Conservation (phyloP, 805 yeast genomes). For the Ogataea degrootiae region DNA sequence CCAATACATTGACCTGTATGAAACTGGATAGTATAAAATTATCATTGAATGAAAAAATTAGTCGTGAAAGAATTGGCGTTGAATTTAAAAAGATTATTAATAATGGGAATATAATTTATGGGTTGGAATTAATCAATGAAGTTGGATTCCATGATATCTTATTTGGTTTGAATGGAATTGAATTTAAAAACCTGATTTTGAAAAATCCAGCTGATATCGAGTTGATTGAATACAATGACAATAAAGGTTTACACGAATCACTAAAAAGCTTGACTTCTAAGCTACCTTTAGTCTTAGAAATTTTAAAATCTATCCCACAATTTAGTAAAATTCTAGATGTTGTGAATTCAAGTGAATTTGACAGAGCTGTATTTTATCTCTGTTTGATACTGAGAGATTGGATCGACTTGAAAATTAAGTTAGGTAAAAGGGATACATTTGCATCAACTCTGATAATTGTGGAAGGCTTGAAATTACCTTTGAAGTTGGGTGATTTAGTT, state of each 20-base stretch:
- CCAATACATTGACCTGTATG: slow-evolving; percentile 62
- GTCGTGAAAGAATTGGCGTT: slow-evolving; percentile 84
- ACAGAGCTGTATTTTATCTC: slow-evolving; percentile 38
- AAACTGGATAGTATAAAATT: slow-evolving; percentile 46
- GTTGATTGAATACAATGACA: slow-evolving; percentile 5
- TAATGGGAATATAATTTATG: slow-evolving; percentile 59
- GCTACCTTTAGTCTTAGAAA: slow-evolving; percentile 16
- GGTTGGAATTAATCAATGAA: slow-evolving; percentile 52
- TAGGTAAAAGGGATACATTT: slow-evolving; percentile 23
- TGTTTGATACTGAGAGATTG: slow-evolving; percentile 48
- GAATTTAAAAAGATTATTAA: slow-evolving; percentile 75
- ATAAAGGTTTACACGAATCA: slow-evolving; percentile 12
- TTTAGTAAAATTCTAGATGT: slow-evolving; percentile 14
- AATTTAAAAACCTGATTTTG: slow-evolving; percentile 5
- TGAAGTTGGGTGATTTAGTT: slow-evolving; percentile 48
- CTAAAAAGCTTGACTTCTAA: slow-evolving; percentile 17
- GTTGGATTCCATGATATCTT: slow-evolving; percentile 51
- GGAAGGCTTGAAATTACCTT: slow-evolving; percentile 68
- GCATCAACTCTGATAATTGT: slow-evolving; percentile 51
- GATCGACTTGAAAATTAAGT: slow-evolving; percentile 30
- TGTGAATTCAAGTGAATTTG: slow-evolving; percentile 16
- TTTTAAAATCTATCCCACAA: slow-evolving; percentile 6
- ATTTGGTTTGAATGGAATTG: slow-evolving; percentile 41
- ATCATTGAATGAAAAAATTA: slow-evolving; percentile 67
- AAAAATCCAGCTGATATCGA: slow-evolving; percentile 7